These are phyloP conservation scores for Lizanozyma gosingica DNA, from an alignment of 1,139 yeast genomes.

Conservation along the genomic window DNA sequence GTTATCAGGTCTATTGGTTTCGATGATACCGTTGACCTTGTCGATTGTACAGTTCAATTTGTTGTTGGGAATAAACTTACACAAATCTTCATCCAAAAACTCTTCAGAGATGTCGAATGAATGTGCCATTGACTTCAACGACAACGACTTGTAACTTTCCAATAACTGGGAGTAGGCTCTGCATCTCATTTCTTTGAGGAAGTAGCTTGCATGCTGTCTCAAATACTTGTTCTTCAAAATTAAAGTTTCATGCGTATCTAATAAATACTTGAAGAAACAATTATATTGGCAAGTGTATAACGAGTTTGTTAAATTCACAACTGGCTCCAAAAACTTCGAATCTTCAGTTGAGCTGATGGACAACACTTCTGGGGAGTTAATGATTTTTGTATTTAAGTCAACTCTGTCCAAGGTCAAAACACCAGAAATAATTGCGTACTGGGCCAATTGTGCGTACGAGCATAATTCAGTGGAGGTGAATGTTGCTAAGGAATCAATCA, in stretches of 20 bases:
- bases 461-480: constrained; percentile 93
- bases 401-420: constrained; percentile 75
- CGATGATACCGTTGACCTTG: constrained; percentile 89
- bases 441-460: constrained; percentile 83
- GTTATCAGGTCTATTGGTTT: constrained; percentile 92
- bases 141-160: constrained; percentile 88
- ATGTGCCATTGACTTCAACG: constrained; percentile 86
- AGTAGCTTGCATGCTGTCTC: constrained; percentile 70
- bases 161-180: constrained; percentile 91
- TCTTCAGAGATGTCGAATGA: constrained; percentile 84
- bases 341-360: constrained; percentile 68
- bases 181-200: constrained; percentile 87
- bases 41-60: constrained; percentile 94
- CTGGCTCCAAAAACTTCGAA: constrained; percentile 48
- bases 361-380: constrained; percentile 91
- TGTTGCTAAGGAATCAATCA: constrained; percentile 89
- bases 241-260: constrained; percentile 70
- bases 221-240: constrained; percentile 70
- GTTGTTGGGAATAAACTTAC: constrained; percentile 87
- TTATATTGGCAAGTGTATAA: constrained; percentile 85
- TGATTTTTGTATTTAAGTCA: constrained; percentile 72
- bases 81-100: constrained; percentile 75
- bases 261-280: constrained; percentile 67
- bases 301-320: constrained; percentile 76
- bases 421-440: constrained; percentile 82